These are phyloP conservation scores for Schoenoplectus tabernaemontani DNA, from an alignment of 202 grass and related monocot species.

Conservation along the genomic window DNA sequence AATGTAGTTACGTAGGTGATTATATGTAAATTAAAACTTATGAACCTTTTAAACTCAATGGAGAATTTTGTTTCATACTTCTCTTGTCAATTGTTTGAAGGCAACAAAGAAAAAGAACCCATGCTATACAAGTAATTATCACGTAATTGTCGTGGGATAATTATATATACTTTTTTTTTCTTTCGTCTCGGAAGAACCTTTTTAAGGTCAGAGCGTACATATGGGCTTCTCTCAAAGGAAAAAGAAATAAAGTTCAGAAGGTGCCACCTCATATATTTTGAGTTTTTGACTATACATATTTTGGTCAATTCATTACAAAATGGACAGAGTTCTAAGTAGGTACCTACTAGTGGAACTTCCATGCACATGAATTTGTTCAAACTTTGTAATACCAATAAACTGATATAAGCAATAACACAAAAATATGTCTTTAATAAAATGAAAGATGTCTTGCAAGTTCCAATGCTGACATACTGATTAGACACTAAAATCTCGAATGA, in stretches of 20 bases:
- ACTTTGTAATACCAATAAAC: neutral
- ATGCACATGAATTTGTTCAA: neutral
- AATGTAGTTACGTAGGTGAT: neutral
- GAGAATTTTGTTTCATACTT: neutral
- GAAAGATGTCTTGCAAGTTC: constrained; percentile 9
- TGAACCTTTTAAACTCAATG: neutral
- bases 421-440: neutral
- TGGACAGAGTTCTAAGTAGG: neutral
- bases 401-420: neutral
- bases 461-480: constrained; percentile 27
- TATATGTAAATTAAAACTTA: neutral
- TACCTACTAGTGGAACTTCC: too few species aligned
- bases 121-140: neutral
- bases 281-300: neutral
- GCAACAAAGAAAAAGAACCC: neutral
- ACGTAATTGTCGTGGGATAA: neutral
- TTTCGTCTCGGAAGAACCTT: neutral
- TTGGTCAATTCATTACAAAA: neutral
- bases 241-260: neutral
- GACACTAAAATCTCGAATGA: neutral
- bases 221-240: neutral
- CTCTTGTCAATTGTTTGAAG: neutral
- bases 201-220: neutral
- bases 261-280: neutral
- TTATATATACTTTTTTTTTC: too few species aligned